Evolutionary conservation across 345 rosid genomes (phyloP).

Genomic region (Bruguiera gymnorhiza): DNA sequence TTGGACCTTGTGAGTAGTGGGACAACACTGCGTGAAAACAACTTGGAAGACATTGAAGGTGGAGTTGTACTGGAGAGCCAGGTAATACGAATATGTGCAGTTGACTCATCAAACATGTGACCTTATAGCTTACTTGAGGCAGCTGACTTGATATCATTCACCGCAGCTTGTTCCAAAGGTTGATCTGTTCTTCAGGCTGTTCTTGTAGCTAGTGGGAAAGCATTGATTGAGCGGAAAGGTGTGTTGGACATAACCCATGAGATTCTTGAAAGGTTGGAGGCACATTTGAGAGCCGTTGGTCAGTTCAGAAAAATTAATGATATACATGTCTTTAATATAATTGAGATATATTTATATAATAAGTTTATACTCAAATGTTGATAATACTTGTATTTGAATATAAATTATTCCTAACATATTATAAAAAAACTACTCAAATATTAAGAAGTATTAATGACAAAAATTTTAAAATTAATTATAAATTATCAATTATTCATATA

Average conservation of each 20-base stretch:
- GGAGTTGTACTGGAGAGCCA: slow-evolving; percentile 90
- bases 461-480: too few species aligned
- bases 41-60: slow-evolving; percentile 90
- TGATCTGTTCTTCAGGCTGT: slow-evolving; percentile 56
- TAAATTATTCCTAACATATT: too few species aligned
- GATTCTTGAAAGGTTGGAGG: slow-evolving; percentile 93
- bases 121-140: slow-evolving; percentile 5
- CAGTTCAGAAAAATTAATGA: not conserved
- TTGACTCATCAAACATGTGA: not conserved
- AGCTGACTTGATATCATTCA: not conserved
- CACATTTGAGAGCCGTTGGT: slow-evolving; percentile 71
- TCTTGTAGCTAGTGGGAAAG: slow-evolving; percentile 80
- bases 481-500: too few species aligned
- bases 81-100: slow-evolving; percentile 31
- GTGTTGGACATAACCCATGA: slow-evolving; percentile 65
- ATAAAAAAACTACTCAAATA: too few species aligned
- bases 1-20: slow-evolving; percentile 99
- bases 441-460: too few species aligned
- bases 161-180: slow-evolving; percentile 3
- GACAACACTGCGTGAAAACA: slow-evolving; percentile 84
- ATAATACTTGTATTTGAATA: too few species aligned
- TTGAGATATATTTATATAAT: too few species aligned
- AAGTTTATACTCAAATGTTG: too few species aligned
- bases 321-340: too few species aligned
- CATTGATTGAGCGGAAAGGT: slow-evolving; percentile 63